phyloP scores from a whole-genome alignment of 148 eudicot genomes.

The Cornus kousa region DNA sequence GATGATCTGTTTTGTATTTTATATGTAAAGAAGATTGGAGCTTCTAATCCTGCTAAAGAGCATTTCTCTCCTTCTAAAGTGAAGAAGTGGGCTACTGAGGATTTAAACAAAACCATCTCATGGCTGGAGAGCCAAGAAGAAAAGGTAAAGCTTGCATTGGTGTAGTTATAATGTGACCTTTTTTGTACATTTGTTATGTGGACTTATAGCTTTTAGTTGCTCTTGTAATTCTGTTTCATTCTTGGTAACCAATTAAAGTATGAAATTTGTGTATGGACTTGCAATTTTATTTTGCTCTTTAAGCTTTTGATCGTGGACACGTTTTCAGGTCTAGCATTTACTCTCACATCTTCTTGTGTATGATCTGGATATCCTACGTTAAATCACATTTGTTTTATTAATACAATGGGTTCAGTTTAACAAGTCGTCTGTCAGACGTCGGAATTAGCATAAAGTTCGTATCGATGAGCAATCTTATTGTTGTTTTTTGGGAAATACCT shows the following conservation, averaged over 20 bases:
- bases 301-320: background rate
- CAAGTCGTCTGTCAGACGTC: background rate
- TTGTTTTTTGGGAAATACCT: background rate
- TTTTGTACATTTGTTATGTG: background rate
- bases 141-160: conserved; percentile 46
- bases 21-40: conserved; percentile 22
- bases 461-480: background rate
- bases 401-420: background rate
- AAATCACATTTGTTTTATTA: background rate
- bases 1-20: background rate
- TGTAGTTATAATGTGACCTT: background rate
- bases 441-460: no score
- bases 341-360: background rate
- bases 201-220: background rate
- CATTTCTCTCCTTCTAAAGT: conserved; percentile 53
- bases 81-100: conserved; percentile 86
- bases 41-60: conserved; percentile 34
- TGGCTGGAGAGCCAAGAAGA: conserved; percentile 89
- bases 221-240: background rate
- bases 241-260: background rate
- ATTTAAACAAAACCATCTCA: conserved; percentile 58
- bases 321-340: conserved; percentile 1
- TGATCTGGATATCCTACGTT: no score
- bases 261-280: background rate
- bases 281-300: background rate